Percentiles rank a stretch among this genome's conserved stretches.
phyloP scores from a whole-genome alignment of 163 green algal genomes.

The Scenedesmus sp. region DNA sequence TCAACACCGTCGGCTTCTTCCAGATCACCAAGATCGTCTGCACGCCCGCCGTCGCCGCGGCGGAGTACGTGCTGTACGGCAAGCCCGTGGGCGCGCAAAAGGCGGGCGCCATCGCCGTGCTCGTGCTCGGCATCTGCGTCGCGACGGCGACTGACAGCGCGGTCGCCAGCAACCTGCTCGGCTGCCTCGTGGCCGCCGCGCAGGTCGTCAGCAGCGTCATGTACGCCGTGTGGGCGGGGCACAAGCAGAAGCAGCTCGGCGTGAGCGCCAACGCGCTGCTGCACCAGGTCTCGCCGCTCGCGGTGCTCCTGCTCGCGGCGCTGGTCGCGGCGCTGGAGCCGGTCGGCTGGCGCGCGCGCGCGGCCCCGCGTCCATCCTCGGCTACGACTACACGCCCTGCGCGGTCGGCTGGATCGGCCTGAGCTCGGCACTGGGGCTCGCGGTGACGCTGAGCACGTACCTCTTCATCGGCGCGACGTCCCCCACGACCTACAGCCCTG shows the following conservation, averaged over 20 bases:
- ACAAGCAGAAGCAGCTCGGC: no score
- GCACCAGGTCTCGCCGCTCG: neutral
- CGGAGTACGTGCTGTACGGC: neutral
- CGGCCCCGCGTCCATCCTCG: neutral
- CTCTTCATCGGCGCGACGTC: slow-evolving; percentile 82
- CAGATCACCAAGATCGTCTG: slow-evolving; percentile 5
- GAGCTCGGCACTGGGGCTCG: slow-evolving; percentile 69
- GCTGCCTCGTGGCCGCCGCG: neutral
- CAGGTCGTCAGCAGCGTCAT: no score
- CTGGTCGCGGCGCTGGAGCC: neutral
- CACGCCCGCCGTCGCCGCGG: neutral
- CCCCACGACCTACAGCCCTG: slow-evolving; percentile 85
- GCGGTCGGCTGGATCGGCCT: slow-evolving; percentile 55
- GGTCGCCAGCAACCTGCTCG: neutral
- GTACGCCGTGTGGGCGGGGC: no score
- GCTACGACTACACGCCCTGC: neutral
- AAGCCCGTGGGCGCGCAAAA: neutral
- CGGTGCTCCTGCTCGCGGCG: neutral
- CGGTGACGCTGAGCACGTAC: slow-evolving; percentile 83
- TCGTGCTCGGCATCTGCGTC: neutral
- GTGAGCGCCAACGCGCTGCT: neutral
- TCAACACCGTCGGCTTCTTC: slow-evolving; percentile 4
- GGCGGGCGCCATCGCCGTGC: neutral
- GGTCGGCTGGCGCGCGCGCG: neutral
- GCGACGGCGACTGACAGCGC: neutral